Evolutionary conservation across 805 yeast genomes (phyloP).

Genomic region (Candida maris): DNA sequence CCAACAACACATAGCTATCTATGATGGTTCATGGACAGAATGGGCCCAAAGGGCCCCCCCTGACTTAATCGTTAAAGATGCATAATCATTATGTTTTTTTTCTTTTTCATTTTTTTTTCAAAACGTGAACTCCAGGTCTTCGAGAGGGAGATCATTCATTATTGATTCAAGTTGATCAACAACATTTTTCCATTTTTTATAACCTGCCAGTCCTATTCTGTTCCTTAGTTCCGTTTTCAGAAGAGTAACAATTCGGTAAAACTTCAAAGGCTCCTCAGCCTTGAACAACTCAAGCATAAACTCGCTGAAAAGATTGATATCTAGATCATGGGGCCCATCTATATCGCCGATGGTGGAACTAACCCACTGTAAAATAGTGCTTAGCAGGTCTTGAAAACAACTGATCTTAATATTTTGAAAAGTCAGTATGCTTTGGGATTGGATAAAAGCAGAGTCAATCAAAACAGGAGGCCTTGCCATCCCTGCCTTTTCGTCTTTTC

Average conservation of each 20-base stretch:
- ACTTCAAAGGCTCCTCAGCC: conserved; percentile 18
- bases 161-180: conserved; percentile 14
- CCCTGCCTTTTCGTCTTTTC: not conserved
- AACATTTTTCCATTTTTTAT: conserved; percentile 19
- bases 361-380: conserved; percentile 24
- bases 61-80: conserved; percentile 46
- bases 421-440: conserved; percentile 6
- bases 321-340: conserved; percentile 23
- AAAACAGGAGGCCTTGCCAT: not conserved
- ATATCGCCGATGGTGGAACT: conserved; percentile 16
- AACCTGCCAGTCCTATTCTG: conserved; percentile 7
- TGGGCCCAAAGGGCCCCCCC: conserved; percentile 79
- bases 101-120: conserved; percentile 1
- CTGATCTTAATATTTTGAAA: conserved; percentile 26
- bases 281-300: conserved; percentile 26
- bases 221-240: conserved; percentile 12
- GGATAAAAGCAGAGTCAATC: conserved; percentile 9
- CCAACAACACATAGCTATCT: conserved; percentile 48
- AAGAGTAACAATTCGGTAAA: conserved; percentile 15
- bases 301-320: conserved; percentile 25
- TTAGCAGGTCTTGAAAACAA: conserved; percentile 11
- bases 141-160: conserved; percentile 9
- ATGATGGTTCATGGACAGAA: conserved; percentile 90
- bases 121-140: conserved; percentile 15
- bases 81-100: conserved; percentile 1